A percentile compares a stretch with the other conserved stretches of the same genome.
Evolutionary conservation across 257 asterid species (phyloP).

Genomic region (Penstemon newberryi): DNA sequence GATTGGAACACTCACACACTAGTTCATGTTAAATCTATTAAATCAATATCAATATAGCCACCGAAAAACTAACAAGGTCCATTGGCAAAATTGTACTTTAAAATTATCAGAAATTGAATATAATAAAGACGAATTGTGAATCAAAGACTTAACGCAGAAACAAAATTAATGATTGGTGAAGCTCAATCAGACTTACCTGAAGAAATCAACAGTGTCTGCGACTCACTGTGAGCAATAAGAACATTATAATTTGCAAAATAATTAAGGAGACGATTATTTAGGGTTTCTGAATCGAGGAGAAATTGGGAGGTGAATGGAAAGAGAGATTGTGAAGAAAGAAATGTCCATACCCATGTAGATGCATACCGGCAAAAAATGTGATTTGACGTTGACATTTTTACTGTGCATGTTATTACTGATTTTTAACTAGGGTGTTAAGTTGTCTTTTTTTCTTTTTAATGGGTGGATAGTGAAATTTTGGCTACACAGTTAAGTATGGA

Average conservation of each 20-base stretch:
- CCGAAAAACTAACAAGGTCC: not conserved
- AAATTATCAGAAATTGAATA: not conserved
- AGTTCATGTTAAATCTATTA: not conserved
- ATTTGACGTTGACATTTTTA: no score
- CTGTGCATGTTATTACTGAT: no score
- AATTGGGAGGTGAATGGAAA: slow-evolving; percentile 21
- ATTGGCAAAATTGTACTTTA: not conserved
- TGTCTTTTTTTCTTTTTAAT: no score
- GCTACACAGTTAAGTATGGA: no score
- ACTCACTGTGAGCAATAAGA: slow-evolving; percentile 1
- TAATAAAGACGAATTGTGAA: slow-evolving; percentile 10
- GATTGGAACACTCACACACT: slow-evolving; percentile 22
- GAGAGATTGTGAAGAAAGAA: slow-evolving; percentile 22
- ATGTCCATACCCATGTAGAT: slow-evolving; percentile 20
- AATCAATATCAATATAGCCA: slow-evolving; percentile 28
- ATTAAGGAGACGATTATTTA: not conserved
- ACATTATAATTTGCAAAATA: not conserved
- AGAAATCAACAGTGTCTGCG: slow-evolving; percentile 15
- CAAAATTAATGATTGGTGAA: slow-evolving; percentile 8
- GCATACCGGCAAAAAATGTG: no score
- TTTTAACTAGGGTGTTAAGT: no score
- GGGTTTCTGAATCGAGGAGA: slow-evolving; percentile 30
- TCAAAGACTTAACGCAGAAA: slow-evolving; percentile 11
- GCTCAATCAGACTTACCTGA: slow-evolving; percentile 26
- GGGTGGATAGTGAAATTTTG: no score